Conservation (phyloP, 495 filamentous ascomycete species). For the Daldinia bambusicola region DNA sequence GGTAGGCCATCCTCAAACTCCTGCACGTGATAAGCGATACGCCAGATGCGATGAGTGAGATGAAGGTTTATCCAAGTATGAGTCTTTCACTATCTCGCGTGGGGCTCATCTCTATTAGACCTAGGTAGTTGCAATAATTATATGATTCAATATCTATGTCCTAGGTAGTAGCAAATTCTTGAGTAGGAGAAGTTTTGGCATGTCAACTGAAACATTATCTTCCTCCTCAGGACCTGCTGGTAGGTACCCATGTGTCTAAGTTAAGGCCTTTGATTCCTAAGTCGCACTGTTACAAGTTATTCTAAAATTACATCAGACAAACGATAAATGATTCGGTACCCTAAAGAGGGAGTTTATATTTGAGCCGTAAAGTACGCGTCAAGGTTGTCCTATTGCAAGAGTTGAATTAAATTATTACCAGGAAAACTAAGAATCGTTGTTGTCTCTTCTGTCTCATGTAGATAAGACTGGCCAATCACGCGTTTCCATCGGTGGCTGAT, state of each 20-base stretch:
- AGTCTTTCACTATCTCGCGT: neutral
- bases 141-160: neutral
- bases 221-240: neutral
- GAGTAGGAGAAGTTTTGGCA: no score
- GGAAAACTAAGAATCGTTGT: neutral
- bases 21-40: neutral
- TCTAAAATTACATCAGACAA: neutral
- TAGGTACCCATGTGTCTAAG: neutral
- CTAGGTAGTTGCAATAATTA: no score
- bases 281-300: neutral
- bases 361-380: neutral
- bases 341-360: neutral
- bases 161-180: neutral
- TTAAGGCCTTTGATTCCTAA: neutral
- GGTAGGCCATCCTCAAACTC: neutral
- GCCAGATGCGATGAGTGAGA: neutral
- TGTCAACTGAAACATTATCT: no score
- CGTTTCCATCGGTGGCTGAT: neutral
- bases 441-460: neutral
- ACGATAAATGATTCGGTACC: neutral
- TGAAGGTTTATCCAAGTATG: neutral
- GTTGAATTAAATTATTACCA: constrained; percentile 2
- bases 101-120: neutral
- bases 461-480: constrained; percentile 1
- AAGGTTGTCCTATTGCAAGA: neutral